A percentile compares a stretch with the other conserved stretches of the same genome.
Evolutionary conservation across 2,329 filamentous ascomycete species (phyloP).

Genomic region (Arthrobotrys entomopaga): DNA sequence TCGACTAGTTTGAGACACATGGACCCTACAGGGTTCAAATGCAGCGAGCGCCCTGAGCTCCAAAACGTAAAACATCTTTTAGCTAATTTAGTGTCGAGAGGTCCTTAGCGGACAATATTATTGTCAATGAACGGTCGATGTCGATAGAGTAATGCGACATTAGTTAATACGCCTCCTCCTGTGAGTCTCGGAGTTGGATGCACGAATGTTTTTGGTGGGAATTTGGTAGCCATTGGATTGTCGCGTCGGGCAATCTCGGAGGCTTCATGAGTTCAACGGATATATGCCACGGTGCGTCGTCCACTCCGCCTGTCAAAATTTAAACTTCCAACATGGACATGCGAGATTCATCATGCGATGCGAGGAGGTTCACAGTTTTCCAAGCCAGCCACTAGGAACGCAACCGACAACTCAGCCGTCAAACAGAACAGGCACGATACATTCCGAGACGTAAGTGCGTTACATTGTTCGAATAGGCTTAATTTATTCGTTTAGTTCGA

Average conservation of each 20-base stretch:
- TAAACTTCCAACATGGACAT: background rate
- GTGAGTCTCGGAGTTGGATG: background rate
- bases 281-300: background rate
- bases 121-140: conserved; percentile 7
- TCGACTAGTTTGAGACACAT: no score
- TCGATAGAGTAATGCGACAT: conserved; percentile 6
- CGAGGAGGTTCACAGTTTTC: background rate
- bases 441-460: background rate
- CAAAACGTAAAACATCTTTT: no score
- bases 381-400: background rate
- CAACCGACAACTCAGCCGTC: conserved; percentile 6
- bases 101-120: background rate
- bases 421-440: no score
- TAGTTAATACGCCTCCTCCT: background rate
- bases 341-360: background rate
- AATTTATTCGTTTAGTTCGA: background rate
- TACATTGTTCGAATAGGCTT: background rate
- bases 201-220: background rate
- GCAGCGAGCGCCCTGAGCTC: no score
- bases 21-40: no score
- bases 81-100: background rate
- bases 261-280: no score
- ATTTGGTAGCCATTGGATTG: background rate
- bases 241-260: conserved; percentile 41
- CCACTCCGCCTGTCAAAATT: background rate